Evolutionary conservation across 2,329 filamentous ascomycete genomes (phyloP), one percentile per base, ranked within the genome.

Genomic region (Daldinia sp.): DNA sequence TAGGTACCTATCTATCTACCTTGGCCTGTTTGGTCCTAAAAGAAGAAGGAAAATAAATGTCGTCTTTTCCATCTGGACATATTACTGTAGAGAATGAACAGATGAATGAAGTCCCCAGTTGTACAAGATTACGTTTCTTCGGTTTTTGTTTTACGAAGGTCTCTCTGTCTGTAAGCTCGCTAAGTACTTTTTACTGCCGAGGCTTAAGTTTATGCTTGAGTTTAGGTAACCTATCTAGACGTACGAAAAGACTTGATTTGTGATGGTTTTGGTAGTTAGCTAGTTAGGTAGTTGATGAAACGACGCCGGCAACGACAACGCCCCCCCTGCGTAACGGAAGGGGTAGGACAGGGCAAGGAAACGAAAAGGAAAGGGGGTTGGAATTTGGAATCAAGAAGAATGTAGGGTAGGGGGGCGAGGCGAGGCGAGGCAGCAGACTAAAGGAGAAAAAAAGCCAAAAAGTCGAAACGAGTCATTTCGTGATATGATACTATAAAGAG

Each of bases 401-500:
- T 28, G 53, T n/a, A 61, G 30, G 35, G 37, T 12, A 41, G 15
- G 28, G 28, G 6, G 37, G 37, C 5, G 13, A 20, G 35, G n/a
- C 7, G 2, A 15, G 12, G 20, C 20, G 20, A 12, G 23, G 23
- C 10, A 13, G 35, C 7, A 37, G 51, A 44, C 10, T 41, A 42
- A 48, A 3, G 23, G 39, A 20, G 48, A 46, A 48, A 46, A 58
- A 6, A 18, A 50, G 20, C 15, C 1, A 23, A 48, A 30, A 33
- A 50, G 37, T 58, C 61, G 50, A 61, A 41, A 48, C 9, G 3
- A 64, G 41, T 54, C n/a, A n/a, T 61, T 51, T 23, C 55, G 46
- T 65, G 50, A 33, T 42, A 58, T 60, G 30, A 58, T 64, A 60
- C 41, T 64, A 64, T 62, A 71, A 63, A 68, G 63, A 71, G 59